Evolutionary conservation across 1,139 yeast species (phyloP), one percentile per base, ranked within the genome.

Genomic region (Protomyces inouyei): DNA sequence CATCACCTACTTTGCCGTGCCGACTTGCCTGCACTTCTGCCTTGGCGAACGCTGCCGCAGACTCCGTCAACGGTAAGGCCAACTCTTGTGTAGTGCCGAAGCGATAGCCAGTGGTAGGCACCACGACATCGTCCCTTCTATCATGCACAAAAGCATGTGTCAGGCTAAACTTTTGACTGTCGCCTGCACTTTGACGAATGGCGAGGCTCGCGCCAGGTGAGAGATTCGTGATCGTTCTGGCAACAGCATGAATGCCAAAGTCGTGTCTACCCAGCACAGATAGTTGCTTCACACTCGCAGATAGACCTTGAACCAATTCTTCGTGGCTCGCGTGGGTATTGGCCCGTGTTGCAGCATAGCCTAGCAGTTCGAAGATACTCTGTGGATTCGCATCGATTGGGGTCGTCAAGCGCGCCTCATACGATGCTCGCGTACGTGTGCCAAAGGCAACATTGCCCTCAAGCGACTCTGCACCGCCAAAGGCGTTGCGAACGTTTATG

Each of bases 391-490:
- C 66, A 23, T 76, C 71, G 14, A 87, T 66, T 0, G 98, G 97
- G 69, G 83, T 81, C 45, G 82, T 78, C 54, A 69, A 66, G 35
- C 67, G 66, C 3, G 68, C 68, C 28, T 67, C 66, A 61, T 72
- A 72, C 23, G 95, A 85, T 0, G 95, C 83, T 68, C 83, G 83
- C 3, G 95, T 92, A 67, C 88, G 84, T 1, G 96, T 86, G 18
- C 96, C 97, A 28, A 83, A 76, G 5, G 86, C 83, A 2, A 96
- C 90, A 74, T 92, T 96, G 61, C 91, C 79, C 36, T 84, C 80
- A 25, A 92, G 72, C 55, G 80, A 80, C 73, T 93, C 98, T 8
- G 93, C 97, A 1, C 96, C 97, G 0, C 97, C 97, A 75, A 91
- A 84, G 10, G 89, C 76, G 73, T 93, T 92, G 61, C 85, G 81